These are phyloP conservation scores for Solanum pimpinellifolium DNA, from an alignment of 257 asterid species.

Conservation along the genomic window DNA sequence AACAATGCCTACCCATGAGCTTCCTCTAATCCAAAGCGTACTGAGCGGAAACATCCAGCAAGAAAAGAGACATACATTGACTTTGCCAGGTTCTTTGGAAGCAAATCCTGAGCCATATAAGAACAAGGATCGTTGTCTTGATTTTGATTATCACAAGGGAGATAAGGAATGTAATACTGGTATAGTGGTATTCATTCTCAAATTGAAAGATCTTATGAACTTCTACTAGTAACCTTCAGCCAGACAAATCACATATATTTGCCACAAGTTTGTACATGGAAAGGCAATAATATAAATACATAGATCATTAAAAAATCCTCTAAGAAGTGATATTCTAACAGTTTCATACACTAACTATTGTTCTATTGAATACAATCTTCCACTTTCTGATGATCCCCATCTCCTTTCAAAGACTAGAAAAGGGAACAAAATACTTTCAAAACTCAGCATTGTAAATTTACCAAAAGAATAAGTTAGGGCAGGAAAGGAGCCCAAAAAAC, in stretches of 20 bases:
- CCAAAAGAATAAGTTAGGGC: background rate
- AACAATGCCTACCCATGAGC: conserved; percentile 70
- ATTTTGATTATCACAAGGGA: background rate
- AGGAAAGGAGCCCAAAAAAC: background rate
- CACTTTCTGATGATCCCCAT: background rate
- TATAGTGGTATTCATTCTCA: background rate
- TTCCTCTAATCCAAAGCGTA: conserved; percentile 91
- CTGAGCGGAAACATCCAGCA: conserved; percentile 93
- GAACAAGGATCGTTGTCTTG: background rate
- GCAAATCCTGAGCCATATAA: conserved; percentile 41
- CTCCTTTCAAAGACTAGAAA: background rate
- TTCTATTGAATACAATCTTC: background rate
- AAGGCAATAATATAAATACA: background rate
- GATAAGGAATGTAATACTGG: background rate
- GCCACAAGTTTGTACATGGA: background rate
- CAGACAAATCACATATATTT: background rate
- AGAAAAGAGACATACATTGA: conserved; percentile 94
- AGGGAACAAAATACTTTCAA: background rate
- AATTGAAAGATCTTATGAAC: background rate
- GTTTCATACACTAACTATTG: background rate
- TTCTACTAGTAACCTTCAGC: background rate
- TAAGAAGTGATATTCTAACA: background rate
- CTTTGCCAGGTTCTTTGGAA: conserved; percentile 49
- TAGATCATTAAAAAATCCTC: background rate
- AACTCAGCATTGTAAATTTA: background rate